Evolutionary conservation across 2,329 filamentous ascomycete species (phyloP).

Genomic region (Stenocarpella maydis): DNA sequence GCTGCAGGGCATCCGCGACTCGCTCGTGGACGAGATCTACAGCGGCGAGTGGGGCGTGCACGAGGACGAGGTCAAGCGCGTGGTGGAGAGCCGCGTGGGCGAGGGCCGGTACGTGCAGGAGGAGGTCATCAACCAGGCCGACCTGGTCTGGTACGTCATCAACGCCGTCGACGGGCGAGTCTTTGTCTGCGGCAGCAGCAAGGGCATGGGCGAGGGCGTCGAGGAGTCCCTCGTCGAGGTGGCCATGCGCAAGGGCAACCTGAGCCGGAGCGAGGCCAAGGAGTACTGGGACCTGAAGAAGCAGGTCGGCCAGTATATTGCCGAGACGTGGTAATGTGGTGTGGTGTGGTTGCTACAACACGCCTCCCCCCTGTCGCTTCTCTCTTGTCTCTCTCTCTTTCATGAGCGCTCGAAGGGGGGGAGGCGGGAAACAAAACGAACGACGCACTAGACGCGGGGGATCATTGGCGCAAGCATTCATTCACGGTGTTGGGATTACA

Average conservation of each 20-base stretch:
- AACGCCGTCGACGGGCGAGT: constrained; percentile 95
- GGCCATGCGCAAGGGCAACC: constrained; percentile 89
- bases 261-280: constrained; percentile 81
- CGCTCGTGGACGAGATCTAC: constrained; percentile 94
- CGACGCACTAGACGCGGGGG: neutral
- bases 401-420: constrained; percentile 2
- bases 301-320: constrained; percentile 93
- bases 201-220: constrained; percentile 98
- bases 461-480: constrained; percentile 13
- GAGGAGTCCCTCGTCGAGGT: constrained; percentile 88
- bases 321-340: constrained; percentile 70
- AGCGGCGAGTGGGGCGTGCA: constrained; percentile 95
- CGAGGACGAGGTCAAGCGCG: constrained; percentile 84
- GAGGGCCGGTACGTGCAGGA: constrained; percentile 95
- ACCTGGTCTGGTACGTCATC: constrained; percentile 98
- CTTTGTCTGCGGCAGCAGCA: constrained; percentile 94
- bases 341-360: neutral
- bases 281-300: constrained; percentile 94
- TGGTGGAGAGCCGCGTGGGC: constrained; percentile 78
- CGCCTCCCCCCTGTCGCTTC: neutral
- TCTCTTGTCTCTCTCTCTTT: neutral
- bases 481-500: neutral
- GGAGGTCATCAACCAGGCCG: constrained; percentile 88
- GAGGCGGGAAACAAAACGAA: neutral
- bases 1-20: constrained; percentile 92